Percentiles rank a stretch among this genome's conserved stretches.
phyloP scores from a whole-genome alignment of 805 yeast species.

The Suhomyces sp. region DNA sequence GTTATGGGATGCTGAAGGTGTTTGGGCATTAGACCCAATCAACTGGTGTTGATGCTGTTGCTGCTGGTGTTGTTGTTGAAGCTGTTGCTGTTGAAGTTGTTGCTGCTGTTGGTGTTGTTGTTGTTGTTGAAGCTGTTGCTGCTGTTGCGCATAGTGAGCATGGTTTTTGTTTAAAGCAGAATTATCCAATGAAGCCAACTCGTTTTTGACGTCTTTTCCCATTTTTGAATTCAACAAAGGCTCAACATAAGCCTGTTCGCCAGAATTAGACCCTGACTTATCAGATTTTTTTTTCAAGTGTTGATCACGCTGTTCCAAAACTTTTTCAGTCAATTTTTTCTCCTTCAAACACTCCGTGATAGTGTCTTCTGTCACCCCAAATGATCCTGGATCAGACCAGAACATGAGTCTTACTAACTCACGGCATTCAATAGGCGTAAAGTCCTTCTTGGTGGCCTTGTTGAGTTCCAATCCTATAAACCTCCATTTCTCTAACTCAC shows the following conservation, averaged over 20 bases:
- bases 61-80: constrained; percentile 9
- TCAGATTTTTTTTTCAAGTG: constrained; percentile 12
- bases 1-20: constrained; percentile 4
- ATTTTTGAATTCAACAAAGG: constrained; percentile 8
- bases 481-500: constrained; percentile 69
- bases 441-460: constrained; percentile 50
- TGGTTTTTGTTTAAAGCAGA: background rate
- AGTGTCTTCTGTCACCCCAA: constrained; percentile 54
- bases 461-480: constrained; percentile 62
- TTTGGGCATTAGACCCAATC: background rate
- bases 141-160: background rate
- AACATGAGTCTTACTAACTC: constrained; percentile 54
- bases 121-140: constrained; percentile 5
- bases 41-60: constrained; percentile 5
- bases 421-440: constrained; percentile 54
- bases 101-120: constrained; percentile 5
- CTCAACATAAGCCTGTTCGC: constrained; percentile 12
- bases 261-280: constrained; percentile 2
- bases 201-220: constrained; percentile 6
- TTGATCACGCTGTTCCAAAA: constrained; percentile 20
- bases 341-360: constrained; percentile 39
- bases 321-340: constrained; percentile 35
- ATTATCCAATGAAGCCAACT: constrained; percentile 1
- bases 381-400: constrained; percentile 51
- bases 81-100: constrained; percentile 7